phyloP scores from a whole-genome alignment of 2,329 filamentous ascomycete genomes.

The Ophiostoma populinum region DNA sequence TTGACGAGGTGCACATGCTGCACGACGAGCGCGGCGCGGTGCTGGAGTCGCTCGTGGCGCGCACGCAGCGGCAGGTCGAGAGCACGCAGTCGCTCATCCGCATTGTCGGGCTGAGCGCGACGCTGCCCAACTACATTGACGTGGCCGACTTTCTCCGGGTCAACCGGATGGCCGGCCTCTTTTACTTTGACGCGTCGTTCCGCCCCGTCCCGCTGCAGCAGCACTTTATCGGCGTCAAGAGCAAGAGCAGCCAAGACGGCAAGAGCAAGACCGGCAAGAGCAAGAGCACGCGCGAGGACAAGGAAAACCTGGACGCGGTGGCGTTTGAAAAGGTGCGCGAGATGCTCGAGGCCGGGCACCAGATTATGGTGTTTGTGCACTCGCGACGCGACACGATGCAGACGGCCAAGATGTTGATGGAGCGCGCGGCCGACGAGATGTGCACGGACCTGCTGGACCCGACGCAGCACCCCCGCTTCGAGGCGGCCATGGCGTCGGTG shows the following conservation, averaged over 20 bases:
- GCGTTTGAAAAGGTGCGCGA: conserved; percentile 89
- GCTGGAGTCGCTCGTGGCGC: conserved; percentile 83
- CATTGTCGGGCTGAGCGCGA: conserved; percentile 88
- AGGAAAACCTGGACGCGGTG: conserved; percentile 74
- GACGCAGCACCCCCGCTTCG: conserved; percentile 58
- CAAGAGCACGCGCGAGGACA: conserved; percentile 66
- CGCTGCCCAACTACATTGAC: conserved; percentile 88
- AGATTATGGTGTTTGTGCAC: conserved; percentile 99
- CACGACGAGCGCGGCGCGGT: conserved; percentile 95
- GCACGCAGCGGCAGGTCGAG: conserved; percentile 91
- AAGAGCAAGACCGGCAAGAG: conserved; percentile 91
- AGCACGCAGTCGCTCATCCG: conserved; percentile 95
- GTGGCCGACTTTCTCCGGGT: conserved; percentile 95
- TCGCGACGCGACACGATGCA: conserved; percentile 85
- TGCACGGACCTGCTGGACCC: conserved; percentile 75
- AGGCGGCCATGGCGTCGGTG: conserved; percentile 65
- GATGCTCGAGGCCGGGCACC: conserved; percentile 83
- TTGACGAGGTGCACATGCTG: conserved; percentile 98
- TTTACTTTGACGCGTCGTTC: conserved; percentile 95
- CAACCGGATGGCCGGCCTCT: conserved; percentile 79
- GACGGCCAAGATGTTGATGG: conserved; percentile 69
- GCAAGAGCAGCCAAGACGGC: conserved; percentile 68
- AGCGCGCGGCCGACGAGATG: conserved; percentile 69
- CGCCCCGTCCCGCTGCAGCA: conserved; percentile 91
- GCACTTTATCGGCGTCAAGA: conserved; percentile 91